Base-by-base conservation (phyloP, 2,329 filamentous ascomycete genomes). In the Massarina eburnea region DNA sequence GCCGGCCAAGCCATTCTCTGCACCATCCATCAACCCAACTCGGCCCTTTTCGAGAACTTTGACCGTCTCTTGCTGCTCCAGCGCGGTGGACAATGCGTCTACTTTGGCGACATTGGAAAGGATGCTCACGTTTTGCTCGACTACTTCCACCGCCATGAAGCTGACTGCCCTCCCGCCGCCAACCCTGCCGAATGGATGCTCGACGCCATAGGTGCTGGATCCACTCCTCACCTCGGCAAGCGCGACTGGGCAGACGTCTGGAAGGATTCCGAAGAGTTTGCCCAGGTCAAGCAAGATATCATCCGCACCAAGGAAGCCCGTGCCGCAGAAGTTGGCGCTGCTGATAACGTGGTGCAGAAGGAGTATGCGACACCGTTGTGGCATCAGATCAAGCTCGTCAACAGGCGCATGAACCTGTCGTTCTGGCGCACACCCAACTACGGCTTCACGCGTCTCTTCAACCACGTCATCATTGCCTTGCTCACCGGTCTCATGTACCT, bases 341-440 rank as follows among this genome's bases (percentile, higher is more conserved):
- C 72, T 2, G 67, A 73, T 3, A 57, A 62, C 3, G 74, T 78
- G 0, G 70, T 80, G 4, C 81, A 91, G 53, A 83, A 80, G 58
- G 90, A 96, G 70, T 96, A 88, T 59, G 91, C 91, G 0, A 91
- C 89, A 0, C 88, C 91, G 0, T 70, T 91, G 8, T 75, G 73
- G 72, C 88, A 91, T 67, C 91, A 96, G 75, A 81, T 95, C 67
- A 85, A 83, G 69, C 72, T 88, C 2, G 89, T 95, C 22, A 80
- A 83, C 56, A 77, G 74, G 46, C 84, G 91, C 46, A 89, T 85
- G 54, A 87, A 90, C 67, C 75, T 89, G 3, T 80, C 88, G 0
- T 92, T 88, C 75, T 96, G 89, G 89, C 80, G 91, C 33, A 88
- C 86, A 2, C 88, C 88, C 27, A 91, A 95, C 73, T 96, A 96